Percentiles rank a stretch among this genome's conserved stretches.
These are phyloP conservation scores for Knoxia roxburghii DNA, from an alignment of 257 asterid species.

Conservation along the genomic window DNA sequence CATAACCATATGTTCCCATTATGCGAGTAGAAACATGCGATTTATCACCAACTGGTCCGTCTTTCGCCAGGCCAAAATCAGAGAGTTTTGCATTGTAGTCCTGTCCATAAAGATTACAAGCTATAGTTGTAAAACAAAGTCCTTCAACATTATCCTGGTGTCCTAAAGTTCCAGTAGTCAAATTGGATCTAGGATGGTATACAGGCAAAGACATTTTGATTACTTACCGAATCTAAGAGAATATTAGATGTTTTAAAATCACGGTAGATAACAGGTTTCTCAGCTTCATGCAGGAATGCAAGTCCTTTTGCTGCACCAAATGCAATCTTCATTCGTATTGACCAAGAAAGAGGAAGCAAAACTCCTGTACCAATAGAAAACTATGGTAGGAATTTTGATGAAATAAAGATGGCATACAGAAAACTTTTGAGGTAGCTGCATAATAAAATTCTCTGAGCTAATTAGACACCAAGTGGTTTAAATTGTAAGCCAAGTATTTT, in stretches of 20 bases:
- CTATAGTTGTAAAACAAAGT: neutral
- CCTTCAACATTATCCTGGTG: neutral
- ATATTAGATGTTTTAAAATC: constrained; percentile 91
- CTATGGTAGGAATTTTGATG: neutral
- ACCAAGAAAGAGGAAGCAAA: constrained; percentile 85
- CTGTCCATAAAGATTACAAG: constrained; percentile 26
- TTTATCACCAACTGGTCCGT: constrained; percentile 81
- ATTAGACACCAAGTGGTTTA: neutral
- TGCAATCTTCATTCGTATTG: constrained; percentile 79
- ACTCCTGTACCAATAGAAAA: constrained; percentile 43
- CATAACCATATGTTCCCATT: constrained; percentile 80
- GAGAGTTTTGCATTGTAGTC: constrained; percentile 75
- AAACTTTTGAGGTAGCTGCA: neutral
- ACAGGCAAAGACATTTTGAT: constrained; percentile 1
- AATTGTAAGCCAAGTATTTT: neutral
- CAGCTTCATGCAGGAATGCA: constrained; percentile 83
- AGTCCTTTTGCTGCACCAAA: constrained; percentile 91
- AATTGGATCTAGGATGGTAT: neutral
- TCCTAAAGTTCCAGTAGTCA: neutral
- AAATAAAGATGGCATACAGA: neutral
- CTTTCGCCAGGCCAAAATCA: constrained; percentile 81
- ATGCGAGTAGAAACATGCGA: constrained; percentile 86
- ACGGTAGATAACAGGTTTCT: constrained; percentile 86
- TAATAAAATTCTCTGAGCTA: neutral
- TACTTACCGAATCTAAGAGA: constrained; percentile 58